Evolutionary conservation across 2,329 filamentous ascomycete genomes (phyloP), one percentile per base, ranked within the genome.

Genomic region (Pestalotiopsis sp.): DNA sequence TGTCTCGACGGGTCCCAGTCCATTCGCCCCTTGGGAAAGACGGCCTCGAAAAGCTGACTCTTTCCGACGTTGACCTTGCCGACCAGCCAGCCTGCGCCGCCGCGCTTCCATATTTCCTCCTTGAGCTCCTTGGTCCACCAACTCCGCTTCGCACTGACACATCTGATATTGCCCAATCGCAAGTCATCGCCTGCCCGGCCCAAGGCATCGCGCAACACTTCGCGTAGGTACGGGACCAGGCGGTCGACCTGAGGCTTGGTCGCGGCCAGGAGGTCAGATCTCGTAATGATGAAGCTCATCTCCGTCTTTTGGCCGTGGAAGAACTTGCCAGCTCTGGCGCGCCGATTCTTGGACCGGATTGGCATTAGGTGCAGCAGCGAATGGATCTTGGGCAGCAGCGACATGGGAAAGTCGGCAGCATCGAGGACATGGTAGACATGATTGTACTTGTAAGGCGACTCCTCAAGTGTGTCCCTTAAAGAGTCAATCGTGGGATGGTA

Each of bases 51-150:
- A 2, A 99, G 87, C 76, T 92, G 92, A 74, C 95, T 98, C 81
- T 99, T 99, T 27, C 96, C 97, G 2, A 98, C 97, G 77, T 99
- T 99, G 71, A 94, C 94, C 80, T 97, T 98, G n/a, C 96, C 96
- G 2, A 99, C 92, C 85, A 99, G 91, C 95, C 96, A 99, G 17
- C 93, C 91, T 17, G 91, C 96, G 4, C 95, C 95, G 3, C 94
- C 94, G 63, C 93, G 88, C 58, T 90, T 82, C 87, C 90, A 95
- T 61, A 99, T 94, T 62, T 95, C 91, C 73, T 97, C 91, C 79
- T 93, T 97, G 67, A 99, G 82, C 64, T 92, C 85, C 72, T 88
- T 92, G 0, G 95, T 97, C 93, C 95, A 98, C 96, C 97, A 99
- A 11, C 88, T 88, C 69, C 93, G 86, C 76, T 92, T 92, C 11